phyloP scores from a whole-genome alignment of 2,329 filamentous ascomycete species.

The Fusarium bactridioides region DNA sequence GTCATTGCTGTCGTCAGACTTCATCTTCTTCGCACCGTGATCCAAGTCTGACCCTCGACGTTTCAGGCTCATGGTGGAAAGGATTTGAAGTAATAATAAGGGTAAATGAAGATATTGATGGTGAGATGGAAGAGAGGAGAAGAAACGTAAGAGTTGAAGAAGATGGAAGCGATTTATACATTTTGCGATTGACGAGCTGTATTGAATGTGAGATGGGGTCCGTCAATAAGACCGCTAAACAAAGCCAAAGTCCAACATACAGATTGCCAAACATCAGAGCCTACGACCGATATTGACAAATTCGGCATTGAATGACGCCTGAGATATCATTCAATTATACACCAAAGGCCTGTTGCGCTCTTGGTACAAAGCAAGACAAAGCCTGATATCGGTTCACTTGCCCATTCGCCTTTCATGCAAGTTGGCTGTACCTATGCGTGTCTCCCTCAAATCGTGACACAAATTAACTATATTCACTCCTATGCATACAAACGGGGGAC shows the following conservation, averaged over 20 bases:
- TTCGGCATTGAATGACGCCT: neutral
- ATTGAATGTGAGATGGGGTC: neutral
- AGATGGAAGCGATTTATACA: neutral
- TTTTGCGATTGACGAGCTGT: fast-evolving
- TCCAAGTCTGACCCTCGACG: neutral
- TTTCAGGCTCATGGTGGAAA: neutral
- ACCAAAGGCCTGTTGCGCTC: too few relatives aligned
- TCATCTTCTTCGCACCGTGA: neutral
- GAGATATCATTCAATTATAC: neutral
- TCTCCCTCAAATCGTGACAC: too few relatives aligned
- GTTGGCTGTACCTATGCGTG: neutral
- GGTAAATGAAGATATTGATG: fast-evolving
- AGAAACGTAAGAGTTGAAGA: fast-evolving
- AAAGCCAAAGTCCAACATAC: neutral
- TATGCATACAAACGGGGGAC: fast-evolving
- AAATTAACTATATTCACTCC: fast-evolving
- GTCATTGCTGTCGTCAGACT: neutral
- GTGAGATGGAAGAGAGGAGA: fast-evolving
- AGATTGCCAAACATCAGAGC: fast-evolving
- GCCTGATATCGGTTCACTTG: fast-evolving
- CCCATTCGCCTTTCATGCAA: neutral
- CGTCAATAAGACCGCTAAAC: fast-evolving
- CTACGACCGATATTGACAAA: neutral
- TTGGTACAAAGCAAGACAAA: fast-evolving
- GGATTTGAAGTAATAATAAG: too few relatives aligned